phyloP scores from a whole-genome alignment of 495 filamentous ascomycete genomes.

The Umbilicaria muhlenbergii region DNA sequence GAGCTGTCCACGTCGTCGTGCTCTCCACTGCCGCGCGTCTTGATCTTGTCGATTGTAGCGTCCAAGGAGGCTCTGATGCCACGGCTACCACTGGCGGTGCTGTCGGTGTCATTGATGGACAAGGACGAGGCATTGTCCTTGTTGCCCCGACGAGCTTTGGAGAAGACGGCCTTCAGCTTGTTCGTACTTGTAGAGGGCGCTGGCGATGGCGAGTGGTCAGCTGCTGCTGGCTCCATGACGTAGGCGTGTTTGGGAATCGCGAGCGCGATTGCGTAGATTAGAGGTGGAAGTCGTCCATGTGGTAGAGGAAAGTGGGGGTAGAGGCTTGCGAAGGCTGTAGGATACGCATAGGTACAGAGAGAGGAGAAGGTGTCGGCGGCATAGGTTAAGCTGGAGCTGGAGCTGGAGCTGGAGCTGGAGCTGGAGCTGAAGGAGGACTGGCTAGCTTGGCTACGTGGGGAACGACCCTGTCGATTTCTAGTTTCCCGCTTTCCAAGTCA shows the following conservation, averaged over 20 bases:
- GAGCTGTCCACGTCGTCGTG: conserved; percentile 20
- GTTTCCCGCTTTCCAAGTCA: background rate
- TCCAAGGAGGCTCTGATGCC: conserved; percentile 26
- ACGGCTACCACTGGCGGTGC: conserved; percentile 12
- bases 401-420: background rate
- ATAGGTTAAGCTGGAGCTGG: background rate
- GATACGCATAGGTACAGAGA: conserved; percentile 1
- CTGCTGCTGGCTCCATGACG: conserved; percentile 11
- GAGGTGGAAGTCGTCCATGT: conserved; percentile 17
- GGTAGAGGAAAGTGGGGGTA: conserved; percentile 20
- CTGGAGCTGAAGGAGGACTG: background rate
- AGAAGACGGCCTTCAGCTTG: conserved; percentile 17
- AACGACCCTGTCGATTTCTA: background rate
- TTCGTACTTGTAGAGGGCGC: conserved; percentile 11
- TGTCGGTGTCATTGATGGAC: conserved; percentile 15
- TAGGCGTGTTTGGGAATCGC: conserved; percentile 20
- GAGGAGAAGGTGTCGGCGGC: background rate
- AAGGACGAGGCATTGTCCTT: conserved; percentile 14
- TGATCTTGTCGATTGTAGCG: conserved; percentile 26
- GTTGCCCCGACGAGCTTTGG: conserved; percentile 15
- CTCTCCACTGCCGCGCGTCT: conserved; percentile 23
- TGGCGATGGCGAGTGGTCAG: conserved; percentile 11
- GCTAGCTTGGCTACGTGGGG: background rate
- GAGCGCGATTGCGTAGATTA: conserved; percentile 21
- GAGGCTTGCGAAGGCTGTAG: conserved; percentile 11